Percentiles rank a stretch among this genome's conserved stretches.
Conservation (phyloP, 2,329 filamentous ascomycete species). For the Colletotrichum spinosum region DNA sequence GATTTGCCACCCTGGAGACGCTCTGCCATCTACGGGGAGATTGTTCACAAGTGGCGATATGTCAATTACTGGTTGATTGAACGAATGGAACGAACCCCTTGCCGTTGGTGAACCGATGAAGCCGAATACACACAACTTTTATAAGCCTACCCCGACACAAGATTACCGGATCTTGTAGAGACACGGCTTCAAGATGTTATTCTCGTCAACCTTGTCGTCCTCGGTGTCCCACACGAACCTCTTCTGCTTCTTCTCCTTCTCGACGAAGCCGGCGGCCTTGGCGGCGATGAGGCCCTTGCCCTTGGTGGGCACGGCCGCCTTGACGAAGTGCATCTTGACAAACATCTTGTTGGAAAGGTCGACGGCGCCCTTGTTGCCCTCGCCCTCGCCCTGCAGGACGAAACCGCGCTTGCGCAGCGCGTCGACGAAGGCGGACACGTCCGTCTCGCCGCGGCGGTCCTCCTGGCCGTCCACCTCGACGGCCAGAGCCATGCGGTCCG, state of each 20-base stretch:
- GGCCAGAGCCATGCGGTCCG: conserved; percentile 67
- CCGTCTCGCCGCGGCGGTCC: conserved; percentile 77
- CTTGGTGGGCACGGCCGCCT: conserved; percentile 78
- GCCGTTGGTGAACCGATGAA: neutral
- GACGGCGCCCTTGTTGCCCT: conserved; percentile 62
- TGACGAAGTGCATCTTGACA: conserved; percentile 95
- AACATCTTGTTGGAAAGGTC: conserved; percentile 98
- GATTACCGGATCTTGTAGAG: conserved; percentile 88
- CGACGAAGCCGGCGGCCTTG: conserved; percentile 66
- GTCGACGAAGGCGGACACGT: conserved; percentile 87
- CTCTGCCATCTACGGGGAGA: no score
- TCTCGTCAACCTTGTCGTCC: conserved; percentile 69
- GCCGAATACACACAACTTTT: conserved; percentile 12
- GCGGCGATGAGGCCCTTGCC: conserved; percentile 76
- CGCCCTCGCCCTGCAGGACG: conserved; percentile 74
- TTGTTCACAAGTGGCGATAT: no score
- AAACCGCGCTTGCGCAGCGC: conserved; percentile 86
- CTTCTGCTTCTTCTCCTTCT: conserved; percentile 58
- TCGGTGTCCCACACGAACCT: conserved; percentile 71
- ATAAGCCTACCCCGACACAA: neutral
- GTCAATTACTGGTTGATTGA: no score
- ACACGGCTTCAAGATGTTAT: conserved; percentile 85
- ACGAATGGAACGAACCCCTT: no score
- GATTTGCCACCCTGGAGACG: no score
- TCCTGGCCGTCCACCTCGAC: conserved; percentile 78